Percentiles rank a stretch among this genome's conserved stretches.
Evolutionary conservation across 2,329 filamentous ascomycete species (phyloP).

Genomic region (Blastomyces gilchristii): DNA sequence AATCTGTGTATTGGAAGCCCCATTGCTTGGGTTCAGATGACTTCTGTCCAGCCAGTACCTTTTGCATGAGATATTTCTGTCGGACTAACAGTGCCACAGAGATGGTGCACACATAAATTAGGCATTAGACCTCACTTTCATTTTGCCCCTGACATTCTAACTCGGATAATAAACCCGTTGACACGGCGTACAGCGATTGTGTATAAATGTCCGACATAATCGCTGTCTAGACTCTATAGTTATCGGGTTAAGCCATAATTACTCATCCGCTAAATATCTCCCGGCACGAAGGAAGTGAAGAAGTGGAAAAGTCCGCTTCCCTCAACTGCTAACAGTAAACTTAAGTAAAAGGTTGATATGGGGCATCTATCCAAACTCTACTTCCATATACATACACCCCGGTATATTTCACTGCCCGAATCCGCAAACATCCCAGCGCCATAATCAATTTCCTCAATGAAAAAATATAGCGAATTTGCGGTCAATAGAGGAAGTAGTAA

Average conservation of each 20-base stretch:
- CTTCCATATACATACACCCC: background rate
- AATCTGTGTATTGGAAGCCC: no score
- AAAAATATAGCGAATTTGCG: background rate
- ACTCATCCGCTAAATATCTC: background rate
- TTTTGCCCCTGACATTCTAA: background rate
- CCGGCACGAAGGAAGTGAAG: background rate
- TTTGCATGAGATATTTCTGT: background rate
- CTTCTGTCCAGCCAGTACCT: background rate
- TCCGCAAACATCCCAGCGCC: constrained; percentile 1
- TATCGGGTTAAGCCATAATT: background rate
- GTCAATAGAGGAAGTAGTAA: background rate
- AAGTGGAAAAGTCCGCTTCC: background rate
- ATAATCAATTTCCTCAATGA: background rate
- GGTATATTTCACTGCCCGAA: background rate
- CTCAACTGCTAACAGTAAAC: background rate
- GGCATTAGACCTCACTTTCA: background rate
- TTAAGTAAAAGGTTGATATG: background rate
- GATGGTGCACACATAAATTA: background rate
- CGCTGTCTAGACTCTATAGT: background rate
- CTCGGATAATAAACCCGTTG: background rate
- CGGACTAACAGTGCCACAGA: background rate
- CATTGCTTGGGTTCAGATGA: background rate
- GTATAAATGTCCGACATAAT: background rate
- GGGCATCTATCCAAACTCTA: constrained; percentile 6
- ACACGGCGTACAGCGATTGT: background rate